Base-by-base conservation (phyloP, 2,329 filamentous ascomycete species). In the Cladosporium sp. region DNA sequence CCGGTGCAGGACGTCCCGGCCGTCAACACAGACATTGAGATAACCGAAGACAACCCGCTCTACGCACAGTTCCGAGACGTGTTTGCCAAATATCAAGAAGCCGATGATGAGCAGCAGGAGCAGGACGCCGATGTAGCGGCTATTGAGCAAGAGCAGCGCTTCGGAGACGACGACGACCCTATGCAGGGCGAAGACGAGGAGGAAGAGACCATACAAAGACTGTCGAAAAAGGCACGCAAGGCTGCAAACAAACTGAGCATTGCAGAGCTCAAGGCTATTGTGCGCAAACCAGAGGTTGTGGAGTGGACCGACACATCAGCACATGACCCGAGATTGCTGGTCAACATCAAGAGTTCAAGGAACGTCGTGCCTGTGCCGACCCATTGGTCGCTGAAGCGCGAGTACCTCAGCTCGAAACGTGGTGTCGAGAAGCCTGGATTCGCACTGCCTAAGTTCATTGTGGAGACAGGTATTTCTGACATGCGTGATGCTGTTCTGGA, bases 281-380 rank as follows among this genome's bases (percentile, higher is more conserved):
- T 97, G 67, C 86, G 85, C 72, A 94, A 93, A 71, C 95, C 95
- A 2, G 95, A 99, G 78, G 88, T 97, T 11, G 94, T 99, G 6
- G 95, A 99, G 74, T 98, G 95, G 95, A 95, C 96, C 63, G 95
- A 99, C 76, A 91, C 92, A 14, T 96, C 92, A 18, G 93, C 95
- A 0, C 88, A 91, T 28, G 93, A 99, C 76, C 95, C 95, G 16
- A 87, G 90, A 64, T 82, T 98, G 51, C 86, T 99, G 13, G 92
- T 98, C 28, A 91, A 96, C 74, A 93, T 99, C 82, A 99, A 98
- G 79, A 90, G 92, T 3, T 91, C 96, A 76, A 89, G 93, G 71
- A 99, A 99, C 76, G 91, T 97, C 28, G 93, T 99, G 0, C 95
- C 95, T 0, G 95, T 99, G 0, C 95, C 95, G 1, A 84, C 85